Conservation (phyloP, 257 asterid species). For the Capsicum baccatum region DNA sequence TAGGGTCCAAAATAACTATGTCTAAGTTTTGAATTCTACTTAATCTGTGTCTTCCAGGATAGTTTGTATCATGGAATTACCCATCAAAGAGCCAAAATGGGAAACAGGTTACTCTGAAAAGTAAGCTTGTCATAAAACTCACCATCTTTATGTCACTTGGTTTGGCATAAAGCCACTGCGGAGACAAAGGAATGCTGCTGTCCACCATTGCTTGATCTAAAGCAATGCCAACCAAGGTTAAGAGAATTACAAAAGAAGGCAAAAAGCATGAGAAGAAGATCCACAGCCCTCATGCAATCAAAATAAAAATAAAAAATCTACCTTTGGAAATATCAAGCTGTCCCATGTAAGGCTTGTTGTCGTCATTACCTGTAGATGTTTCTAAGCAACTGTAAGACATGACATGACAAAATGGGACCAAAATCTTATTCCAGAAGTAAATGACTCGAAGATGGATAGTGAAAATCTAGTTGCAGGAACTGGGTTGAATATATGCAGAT, state of each 20-base stretch:
- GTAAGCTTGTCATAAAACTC: constrained; percentile 35
- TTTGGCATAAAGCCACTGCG: constrained; percentile 92
- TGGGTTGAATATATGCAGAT: neutral
- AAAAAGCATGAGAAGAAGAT: constrained; percentile 27
- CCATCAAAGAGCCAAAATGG: neutral
- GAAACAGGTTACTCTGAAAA: neutral
- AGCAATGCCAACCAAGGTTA: constrained; percentile 33
- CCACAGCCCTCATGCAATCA: neutral
- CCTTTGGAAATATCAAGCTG: constrained; percentile 83
- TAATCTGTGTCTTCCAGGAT: neutral
- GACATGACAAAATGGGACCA: constrained; percentile 17
- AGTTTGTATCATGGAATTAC: neutral
- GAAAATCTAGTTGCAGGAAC: neutral
- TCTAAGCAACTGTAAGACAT: constrained; percentile 28
- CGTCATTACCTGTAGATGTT: constrained; percentile 72
- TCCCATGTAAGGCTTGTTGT: constrained; percentile 65
- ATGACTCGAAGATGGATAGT: neutral
- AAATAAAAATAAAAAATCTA: constrained; percentile 35
- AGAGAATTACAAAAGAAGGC: neutral
- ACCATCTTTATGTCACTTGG: constrained; percentile 81
- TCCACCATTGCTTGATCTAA: constrained; percentile 83
- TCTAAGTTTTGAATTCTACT: neutral
- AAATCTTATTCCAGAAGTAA: neutral
- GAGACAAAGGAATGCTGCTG: constrained; percentile 89
- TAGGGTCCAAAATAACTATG: neutral